Conservation (phyloP, 1,284 basidiomycete species). For the Trichosporon sp. region DNA sequence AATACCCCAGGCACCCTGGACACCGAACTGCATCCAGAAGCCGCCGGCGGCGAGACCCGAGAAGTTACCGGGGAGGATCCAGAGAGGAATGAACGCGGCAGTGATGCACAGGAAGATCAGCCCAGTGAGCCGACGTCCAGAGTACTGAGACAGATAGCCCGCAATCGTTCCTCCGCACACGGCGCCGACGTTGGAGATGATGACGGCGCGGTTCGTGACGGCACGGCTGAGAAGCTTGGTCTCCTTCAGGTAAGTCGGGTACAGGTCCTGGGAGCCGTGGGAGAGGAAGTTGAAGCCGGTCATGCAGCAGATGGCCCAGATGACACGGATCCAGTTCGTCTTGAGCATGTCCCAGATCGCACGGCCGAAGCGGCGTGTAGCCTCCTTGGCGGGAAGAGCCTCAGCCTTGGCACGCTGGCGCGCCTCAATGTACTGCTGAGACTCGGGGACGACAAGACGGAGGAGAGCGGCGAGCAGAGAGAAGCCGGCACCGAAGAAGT, state of each 20-base stretch:
- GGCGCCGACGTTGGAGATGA: slow-evolving; percentile 72
- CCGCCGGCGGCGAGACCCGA: slow-evolving; percentile 49
- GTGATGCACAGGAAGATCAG: slow-evolving; percentile 62
- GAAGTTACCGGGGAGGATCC: slow-evolving; percentile 71
- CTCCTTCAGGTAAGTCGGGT: slow-evolving; percentile 70
- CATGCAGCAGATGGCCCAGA: slow-evolving; percentile 69
- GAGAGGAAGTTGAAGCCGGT: slow-evolving; percentile 83
- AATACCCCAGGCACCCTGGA: slow-evolving; percentile 67
- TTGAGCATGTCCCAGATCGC: slow-evolving; percentile 76
- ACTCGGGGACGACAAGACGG: slow-evolving; percentile 77
- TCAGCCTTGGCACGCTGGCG: slow-evolving; percentile 54
- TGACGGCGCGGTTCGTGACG: slow-evolving; percentile 79
- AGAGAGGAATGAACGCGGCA: slow-evolving; percentile 63
- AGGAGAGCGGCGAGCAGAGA: slow-evolving; percentile 73
- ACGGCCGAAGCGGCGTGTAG: slow-evolving; percentile 71
- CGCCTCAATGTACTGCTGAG: slow-evolving; percentile 66
- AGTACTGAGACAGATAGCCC: slow-evolving; percentile 77
- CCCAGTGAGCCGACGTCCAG: slow-evolving; percentile 68
- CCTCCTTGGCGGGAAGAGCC: slow-evolving; percentile 55
- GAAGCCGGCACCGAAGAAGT: slow-evolving; percentile 66
- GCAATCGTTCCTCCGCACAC: slow-evolving; percentile 75
- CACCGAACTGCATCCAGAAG: slow-evolving; percentile 75
- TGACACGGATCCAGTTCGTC: slow-evolving; percentile 75
- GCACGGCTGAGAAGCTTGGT: slow-evolving; percentile 52
- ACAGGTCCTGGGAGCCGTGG: slow-evolving; percentile 72